These are phyloP conservation scores for Narthecium ossifragum DNA, from an alignment of 106 monocot genomes.

Conservation along the genomic window DNA sequence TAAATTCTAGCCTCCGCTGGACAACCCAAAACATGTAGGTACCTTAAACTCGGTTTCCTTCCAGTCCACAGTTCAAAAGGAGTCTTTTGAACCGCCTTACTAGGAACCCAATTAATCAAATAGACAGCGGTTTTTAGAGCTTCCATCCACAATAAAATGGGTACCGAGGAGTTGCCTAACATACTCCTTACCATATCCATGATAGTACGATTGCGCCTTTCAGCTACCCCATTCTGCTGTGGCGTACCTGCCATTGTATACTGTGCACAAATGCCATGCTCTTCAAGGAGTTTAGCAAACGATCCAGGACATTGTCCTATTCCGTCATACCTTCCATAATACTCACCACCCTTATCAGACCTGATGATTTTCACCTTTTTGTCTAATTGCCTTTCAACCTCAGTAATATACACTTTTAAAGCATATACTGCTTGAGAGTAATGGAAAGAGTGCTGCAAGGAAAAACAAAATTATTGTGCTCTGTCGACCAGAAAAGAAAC, in stretches of 20 bases:
- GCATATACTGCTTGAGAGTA: neutral
- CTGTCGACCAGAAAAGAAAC: too few species aligned
- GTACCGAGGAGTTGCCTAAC: neutral
- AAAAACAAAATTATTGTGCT: too few species aligned
- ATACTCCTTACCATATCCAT: conserved; percentile 7
- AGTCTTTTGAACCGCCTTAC: conserved; percentile 4
- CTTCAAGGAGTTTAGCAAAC: conserved; percentile 2
- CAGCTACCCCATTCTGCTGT: neutral
- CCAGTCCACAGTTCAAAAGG: conserved; percentile 2
- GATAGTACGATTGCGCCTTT: conserved; percentile 7
- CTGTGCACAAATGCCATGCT: conserved; percentile 2
- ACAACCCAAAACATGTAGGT: conserved; percentile 9
- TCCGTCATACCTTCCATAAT: neutral
- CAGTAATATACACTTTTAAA: neutral
- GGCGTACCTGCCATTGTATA: neutral
- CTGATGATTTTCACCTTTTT: conserved; percentile 3
- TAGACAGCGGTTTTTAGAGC: neutral
- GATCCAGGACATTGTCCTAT: neutral
- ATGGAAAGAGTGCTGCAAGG: too few species aligned
- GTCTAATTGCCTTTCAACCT: neutral
- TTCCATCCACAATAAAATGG: neutral
- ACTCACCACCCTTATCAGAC: conserved; percentile 2
- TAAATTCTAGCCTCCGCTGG: conserved; percentile 1
- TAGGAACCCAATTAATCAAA: conserved; percentile 2
- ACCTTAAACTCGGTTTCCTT: conserved; percentile 8